Percentiles rank a stretch among this genome's conserved stretches.
Evolutionary conservation across 768 basidiomycete species (phyloP).

Genomic region (Leucocoprinus sp.): DNA sequence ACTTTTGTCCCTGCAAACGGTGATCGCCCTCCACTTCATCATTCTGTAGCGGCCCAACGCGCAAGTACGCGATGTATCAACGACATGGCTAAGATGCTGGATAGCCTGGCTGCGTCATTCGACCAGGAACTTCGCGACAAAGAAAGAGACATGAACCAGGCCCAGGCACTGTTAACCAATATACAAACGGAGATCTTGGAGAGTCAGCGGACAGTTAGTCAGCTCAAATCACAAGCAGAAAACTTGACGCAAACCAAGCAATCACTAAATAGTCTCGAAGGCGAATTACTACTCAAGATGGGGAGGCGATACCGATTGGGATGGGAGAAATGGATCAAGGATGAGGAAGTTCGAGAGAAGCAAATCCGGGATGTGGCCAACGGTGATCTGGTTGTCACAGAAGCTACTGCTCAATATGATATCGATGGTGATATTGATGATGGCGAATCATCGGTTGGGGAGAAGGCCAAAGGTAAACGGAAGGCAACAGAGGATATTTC

Average conservation of each 20-base stretch:
- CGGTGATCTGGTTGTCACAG: constrained; percentile 44
- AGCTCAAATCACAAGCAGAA: constrained; percentile 64
- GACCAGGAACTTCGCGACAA: constrained; percentile 89
- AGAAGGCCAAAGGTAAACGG: constrained; percentile 47
- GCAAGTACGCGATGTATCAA: constrained; percentile 80
- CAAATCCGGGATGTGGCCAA: constrained; percentile 53
- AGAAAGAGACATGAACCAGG: constrained; percentile 86
- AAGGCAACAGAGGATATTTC: constrained; percentile 53
- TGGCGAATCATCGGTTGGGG: constrained; percentile 27
- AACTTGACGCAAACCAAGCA: constrained; percentile 54
- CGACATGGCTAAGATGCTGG: constrained; percentile 81
- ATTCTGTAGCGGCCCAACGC: constrained; percentile 78
- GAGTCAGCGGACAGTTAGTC: constrained; percentile 64
- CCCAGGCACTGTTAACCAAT: constrained; percentile 74
- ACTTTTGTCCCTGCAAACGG: constrained; percentile 43
- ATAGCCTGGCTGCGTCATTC: constrained; percentile 80
- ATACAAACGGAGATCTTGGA: constrained; percentile 89
- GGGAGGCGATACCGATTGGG: constrained; percentile 74
- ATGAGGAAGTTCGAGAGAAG: constrained; percentile 74
- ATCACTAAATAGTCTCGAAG: constrained; percentile 53
- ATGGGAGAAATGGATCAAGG: constrained; percentile 89
- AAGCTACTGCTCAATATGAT: constrained; percentile 35
- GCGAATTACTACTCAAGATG: constrained; percentile 66
- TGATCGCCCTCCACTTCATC: constrained; percentile 69
- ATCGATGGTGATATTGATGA: constrained; percentile 38